Conservation (phyloP, 805 yeast species). For the Torulaspora franciscae region DNA sequence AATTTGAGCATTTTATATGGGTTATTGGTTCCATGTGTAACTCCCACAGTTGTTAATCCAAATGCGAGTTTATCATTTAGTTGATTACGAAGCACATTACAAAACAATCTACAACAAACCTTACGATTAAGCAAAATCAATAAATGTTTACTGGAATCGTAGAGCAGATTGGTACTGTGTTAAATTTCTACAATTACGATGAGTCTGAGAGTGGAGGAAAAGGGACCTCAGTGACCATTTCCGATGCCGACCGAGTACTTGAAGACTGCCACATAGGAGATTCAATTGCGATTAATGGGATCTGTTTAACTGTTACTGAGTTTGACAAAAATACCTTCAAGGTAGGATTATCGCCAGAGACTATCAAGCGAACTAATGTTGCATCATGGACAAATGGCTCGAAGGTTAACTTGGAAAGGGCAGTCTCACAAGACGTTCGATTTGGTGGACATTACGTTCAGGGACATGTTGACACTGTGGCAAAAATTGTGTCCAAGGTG, state of each 20-base stretch:
- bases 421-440: constrained; percentile 68
- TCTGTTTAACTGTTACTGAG: constrained; percentile 87
- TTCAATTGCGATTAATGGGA: constrained; percentile 84
- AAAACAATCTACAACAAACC: background rate
- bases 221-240: constrained; percentile 67
- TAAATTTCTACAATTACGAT: constrained; percentile 20
- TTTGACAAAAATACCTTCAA: constrained; percentile 60
- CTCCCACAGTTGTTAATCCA: no score
- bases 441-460: constrained; percentile 98
- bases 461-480: constrained; percentile 93
- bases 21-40: no score
- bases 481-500: constrained; percentile 48
- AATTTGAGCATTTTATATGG: no score
- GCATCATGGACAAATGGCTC: constrained; percentile 54
- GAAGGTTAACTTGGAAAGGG: constrained; percentile 85
- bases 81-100: background rate
- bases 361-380: constrained; percentile 73
- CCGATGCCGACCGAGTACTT: constrained; percentile 57
- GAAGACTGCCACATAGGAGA: constrained; percentile 89
- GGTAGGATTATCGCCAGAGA: constrained; percentile 92
- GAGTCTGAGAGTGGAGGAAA: constrained; percentile 28
- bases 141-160: constrained; percentile 92
- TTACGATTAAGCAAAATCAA: background rate
- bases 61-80: constrained; percentile 1
- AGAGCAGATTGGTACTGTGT: constrained; percentile 65